Base-by-base conservation (phyloP, 1,139 yeast genomes). In the Yamadazyma membranifaciens region DNA sequence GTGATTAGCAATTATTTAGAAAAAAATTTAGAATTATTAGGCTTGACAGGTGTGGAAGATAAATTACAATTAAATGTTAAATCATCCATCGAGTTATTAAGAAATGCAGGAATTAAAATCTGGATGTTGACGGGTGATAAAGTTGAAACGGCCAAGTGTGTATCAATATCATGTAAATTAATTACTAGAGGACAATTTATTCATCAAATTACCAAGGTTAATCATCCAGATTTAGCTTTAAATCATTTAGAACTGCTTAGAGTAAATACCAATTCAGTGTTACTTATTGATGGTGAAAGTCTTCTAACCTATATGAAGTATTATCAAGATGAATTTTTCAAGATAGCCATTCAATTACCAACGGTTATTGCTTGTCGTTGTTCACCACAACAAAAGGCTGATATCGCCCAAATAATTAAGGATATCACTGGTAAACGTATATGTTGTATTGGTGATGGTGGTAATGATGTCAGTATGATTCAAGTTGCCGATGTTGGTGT, bases 61-160 rank as follows among this genome's bases (percentile, higher is more conserved):
- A 87, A 88, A 55, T 72, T 94, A 37, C 99, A 94, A 60, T 77
- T 78, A 40, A 91, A 91, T 58, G 96, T 94, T 42, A 92, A 91
- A 60, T 78, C 95, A 0, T 87, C 97, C 0, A 83, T 94, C 45
- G 99, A 94, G 65, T 71, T 92, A 30, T 72, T 94, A 49, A 75
- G 98, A 52, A 92, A 94, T 65, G 99, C 98, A 0, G 98, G 98
- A 2, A 81, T 94, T 44, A 88, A 88, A 56, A 92, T 94, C 39
- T 94, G 99, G 99, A 94, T 94, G 98, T 70, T 94, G 38, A 94
- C 99, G 0, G 99, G 99, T 49, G 99, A 94, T 60, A 94, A 94
- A 60, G 98, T 92, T 7, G 99, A 94, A 63, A 94, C 99, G 0
- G 98, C 98, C 1, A 80, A 88, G 47, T 92, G 98, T 73, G 97